A percentile compares a stretch with the other conserved stretches of the same genome.
Evolutionary conservation across 2,329 filamentous ascomycete genomes (phyloP).

Genomic region (Trichoderma simmonsii): DNA sequence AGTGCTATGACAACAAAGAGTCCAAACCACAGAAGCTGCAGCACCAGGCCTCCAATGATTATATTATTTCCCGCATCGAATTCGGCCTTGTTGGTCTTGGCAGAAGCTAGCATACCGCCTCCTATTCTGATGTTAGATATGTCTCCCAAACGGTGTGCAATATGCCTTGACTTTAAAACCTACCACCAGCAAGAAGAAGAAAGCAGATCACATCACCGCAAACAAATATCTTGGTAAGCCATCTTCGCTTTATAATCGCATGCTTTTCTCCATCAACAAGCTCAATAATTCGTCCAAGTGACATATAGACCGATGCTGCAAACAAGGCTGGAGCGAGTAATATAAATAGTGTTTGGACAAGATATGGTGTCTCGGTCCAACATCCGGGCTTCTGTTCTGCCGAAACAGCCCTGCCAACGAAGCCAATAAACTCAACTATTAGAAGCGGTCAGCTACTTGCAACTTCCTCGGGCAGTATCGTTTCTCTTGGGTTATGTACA

Average conservation of each 20-base stretch:
- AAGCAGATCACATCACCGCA: background rate
- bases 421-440: background rate
- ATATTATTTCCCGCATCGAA: background rate
- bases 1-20: background rate
- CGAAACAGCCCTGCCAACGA: background rate
- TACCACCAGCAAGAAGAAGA: background rate
- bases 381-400: background rate
- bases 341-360: background rate
- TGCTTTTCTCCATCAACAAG: background rate
- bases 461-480: background rate
- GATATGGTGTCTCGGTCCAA: background rate
- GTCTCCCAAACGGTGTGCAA: background rate
- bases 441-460: background rate
- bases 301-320: background rate
- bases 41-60: background rate
- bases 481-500: background rate
- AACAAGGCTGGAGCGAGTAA: background rate
- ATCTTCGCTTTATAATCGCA: background rate
- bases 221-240: background rate
- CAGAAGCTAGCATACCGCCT: background rate
- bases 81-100: background rate
- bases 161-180: background rate
- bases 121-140: background rate
- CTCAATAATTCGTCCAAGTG: background rate
- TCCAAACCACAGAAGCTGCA: background rate